Evolutionary conservation across 495 filamentous ascomycete species (phyloP).

Genomic region (Lepraria neglecta): DNA sequence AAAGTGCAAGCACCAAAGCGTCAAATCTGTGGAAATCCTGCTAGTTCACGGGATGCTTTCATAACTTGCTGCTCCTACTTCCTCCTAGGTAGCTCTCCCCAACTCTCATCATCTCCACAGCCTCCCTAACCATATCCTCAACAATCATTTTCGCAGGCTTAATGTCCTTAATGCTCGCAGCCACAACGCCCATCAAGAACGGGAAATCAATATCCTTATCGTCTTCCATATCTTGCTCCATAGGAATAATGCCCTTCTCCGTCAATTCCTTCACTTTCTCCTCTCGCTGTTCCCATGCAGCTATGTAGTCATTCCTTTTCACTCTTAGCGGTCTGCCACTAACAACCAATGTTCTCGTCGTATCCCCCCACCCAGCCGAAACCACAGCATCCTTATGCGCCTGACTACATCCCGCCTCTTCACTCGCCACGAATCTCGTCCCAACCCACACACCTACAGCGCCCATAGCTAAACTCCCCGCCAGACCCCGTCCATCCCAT

Average conservation of each 20-base stretch:
- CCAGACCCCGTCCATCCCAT: conserved; percentile 63
- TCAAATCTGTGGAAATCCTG: no score
- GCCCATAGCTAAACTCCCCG: conserved; percentile 65
- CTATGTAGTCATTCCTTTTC: conserved; percentile 73
- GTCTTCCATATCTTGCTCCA: conserved; percentile 71
- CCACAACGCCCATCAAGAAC: conserved; percentile 91
- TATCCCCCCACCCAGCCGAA: conserved; percentile 64
- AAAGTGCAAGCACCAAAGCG: no score
- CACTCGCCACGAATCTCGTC: conserved; percentile 73
- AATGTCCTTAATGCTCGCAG: conserved; percentile 64
- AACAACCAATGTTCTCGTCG: conserved; percentile 69
- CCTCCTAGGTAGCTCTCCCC: conserved; percentile 35
- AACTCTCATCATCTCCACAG: conserved; percentile 57
- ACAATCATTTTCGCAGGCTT: conserved; percentile 78
- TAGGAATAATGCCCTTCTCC: conserved; percentile 65
- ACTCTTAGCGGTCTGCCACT: conserved; percentile 73
- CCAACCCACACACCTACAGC: conserved; percentile 77
- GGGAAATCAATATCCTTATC: conserved; percentile 67
- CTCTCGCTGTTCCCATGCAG: conserved; percentile 68
- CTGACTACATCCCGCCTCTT: conserved; percentile 69
- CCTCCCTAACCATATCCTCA: conserved; percentile 77
- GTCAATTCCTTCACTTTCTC: conserved; percentile 66
- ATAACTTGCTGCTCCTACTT: conserved; percentile 25
- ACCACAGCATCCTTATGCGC: conserved; percentile 80
- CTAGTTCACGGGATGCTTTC: background rate